A percentile compares a stretch with the other conserved stretches of the same genome.
Evolutionary conservation across 495 filamentous ascomycete genomes (phyloP).

Genomic region (Tirmania nivea): DNA sequence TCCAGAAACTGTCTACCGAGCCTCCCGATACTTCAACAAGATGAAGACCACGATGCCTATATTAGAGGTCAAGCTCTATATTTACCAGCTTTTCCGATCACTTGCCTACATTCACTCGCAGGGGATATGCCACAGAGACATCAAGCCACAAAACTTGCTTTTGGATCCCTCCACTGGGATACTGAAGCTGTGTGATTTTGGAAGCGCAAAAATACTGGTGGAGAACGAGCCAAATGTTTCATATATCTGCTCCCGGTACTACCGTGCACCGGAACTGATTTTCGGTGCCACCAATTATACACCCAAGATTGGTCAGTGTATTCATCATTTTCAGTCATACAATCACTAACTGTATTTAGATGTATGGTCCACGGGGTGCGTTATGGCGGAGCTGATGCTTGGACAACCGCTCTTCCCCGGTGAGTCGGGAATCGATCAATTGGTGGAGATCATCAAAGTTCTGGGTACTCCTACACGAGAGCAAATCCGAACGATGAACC

Average conservation of each 20-base stretch:
- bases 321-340: background rate
- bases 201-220: conserved; percentile 94
- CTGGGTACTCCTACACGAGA: conserved; percentile 93
- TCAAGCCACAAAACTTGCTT: conserved; percentile 95
- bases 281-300: conserved; percentile 99
- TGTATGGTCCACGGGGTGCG: conserved; percentile 97
- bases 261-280: conserved; percentile 91
- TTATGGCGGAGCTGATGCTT: conserved; percentile 98
- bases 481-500: conserved; percentile 99
- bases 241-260: conserved; percentile 98
- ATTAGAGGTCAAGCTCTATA: conserved; percentile 96
- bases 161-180: conserved; percentile 77
- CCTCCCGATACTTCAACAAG: conserved; percentile 98
- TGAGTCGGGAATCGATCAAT: conserved; percentile 94
- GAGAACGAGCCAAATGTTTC: conserved; percentile 99
- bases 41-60: conserved; percentile 99
- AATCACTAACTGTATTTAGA: conserved; percentile 32
- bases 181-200: conserved; percentile 96
- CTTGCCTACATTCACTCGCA: conserved; percentile 98
- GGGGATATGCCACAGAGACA: conserved; percentile 96
- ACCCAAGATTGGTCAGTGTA: conserved; percentile 85
- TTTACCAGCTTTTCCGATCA: conserved; percentile 96
- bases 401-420: conserved; percentile 98
- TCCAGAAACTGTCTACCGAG: conserved; percentile 92
- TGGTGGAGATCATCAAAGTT: conserved; percentile 99